phyloP scores from a whole-genome alignment of 1,139 yeast genomes.

The Diutina siamensis region DNA sequence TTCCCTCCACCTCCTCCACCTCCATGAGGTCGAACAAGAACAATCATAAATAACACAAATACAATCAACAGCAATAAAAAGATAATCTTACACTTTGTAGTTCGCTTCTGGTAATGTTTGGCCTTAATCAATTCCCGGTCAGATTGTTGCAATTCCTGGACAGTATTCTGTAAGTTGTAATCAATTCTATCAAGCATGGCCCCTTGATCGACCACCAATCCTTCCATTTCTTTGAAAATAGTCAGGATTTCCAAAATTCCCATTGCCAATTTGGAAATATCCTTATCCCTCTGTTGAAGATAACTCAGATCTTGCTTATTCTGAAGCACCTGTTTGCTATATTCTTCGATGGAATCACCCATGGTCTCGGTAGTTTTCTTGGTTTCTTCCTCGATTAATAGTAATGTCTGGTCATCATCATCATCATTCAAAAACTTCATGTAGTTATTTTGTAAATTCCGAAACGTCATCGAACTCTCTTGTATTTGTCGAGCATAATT shows the following conservation, averaged over 20 bases:
- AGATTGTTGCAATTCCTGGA: constrained; percentile 63
- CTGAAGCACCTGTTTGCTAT: constrained; percentile 29
- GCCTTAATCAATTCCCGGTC: constrained; percentile 72
- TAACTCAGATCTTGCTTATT: constrained; percentile 37
- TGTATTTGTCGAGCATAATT: constrained; percentile 81
- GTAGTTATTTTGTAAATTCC: constrained; percentile 83
- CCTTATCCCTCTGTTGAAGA: constrained; percentile 71
- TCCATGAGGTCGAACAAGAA: constrained; percentile 53
- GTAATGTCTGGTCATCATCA: constrained; percentile 36
- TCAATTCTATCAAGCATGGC: constrained; percentile 87
- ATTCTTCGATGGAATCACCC: constrained; percentile 24
- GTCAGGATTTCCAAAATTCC: constrained; percentile 90
- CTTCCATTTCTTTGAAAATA: constrained; percentile 87
- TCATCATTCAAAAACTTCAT: constrained; percentile 66
- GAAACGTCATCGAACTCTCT: constrained; percentile 59
- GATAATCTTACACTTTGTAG: constrained; percentile 85
- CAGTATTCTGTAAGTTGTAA: constrained; percentile 75
- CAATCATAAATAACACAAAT: constrained; percentile 56
- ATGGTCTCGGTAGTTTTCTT: constrained; percentile 15
- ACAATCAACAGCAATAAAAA: constrained; percentile 61
- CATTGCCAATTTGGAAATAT: constrained; percentile 82
- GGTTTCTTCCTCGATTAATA: constrained; percentile 21
- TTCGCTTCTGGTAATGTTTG: constrained; percentile 69
- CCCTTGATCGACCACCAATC: constrained; percentile 90
- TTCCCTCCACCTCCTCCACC: constrained; percentile 8